Conservation (phyloP, 768 basidiomycete species). For the Rhodosporidiobolus sp. region DNA sequence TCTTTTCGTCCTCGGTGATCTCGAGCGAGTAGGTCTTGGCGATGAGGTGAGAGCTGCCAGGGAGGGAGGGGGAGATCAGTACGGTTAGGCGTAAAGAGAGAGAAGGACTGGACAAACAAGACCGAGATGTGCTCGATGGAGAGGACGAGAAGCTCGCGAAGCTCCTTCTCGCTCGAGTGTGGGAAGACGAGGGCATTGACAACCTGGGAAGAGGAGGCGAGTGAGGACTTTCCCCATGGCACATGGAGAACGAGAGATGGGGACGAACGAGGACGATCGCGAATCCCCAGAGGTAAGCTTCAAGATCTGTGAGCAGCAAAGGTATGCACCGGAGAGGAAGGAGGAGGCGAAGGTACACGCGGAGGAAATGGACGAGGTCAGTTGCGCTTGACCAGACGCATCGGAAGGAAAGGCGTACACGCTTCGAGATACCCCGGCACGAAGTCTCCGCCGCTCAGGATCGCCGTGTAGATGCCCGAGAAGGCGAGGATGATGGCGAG, state of each 20-base stretch:
- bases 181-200: conserved; percentile 47
- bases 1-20: conserved; percentile 44
- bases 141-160: conserved; percentile 44
- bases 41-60: conserved; percentile 18
- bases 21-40: conserved; percentile 42
- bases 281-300: conserved; percentile 26
- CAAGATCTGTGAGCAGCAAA: conserved; percentile 7
- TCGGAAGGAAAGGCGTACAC: conserved; percentile 25
- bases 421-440: conserved; percentile 42
- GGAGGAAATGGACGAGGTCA: too few species aligned
- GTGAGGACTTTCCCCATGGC: too few species aligned
- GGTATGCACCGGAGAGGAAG: not conserved
- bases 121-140: conserved; percentile 45
- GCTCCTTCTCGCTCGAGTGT: conserved; percentile 44
- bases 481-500: conserved; percentile 45
- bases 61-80: conserved; percentile 4
- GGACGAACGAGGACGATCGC: conserved; percentile 47
- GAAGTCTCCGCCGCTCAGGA: conserved; percentile 38
- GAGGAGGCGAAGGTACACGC: too few species aligned
- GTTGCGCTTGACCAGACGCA: too few species aligned
- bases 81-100: conserved; percentile 16
- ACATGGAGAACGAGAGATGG: too few species aligned
- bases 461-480: conserved; percentile 35
- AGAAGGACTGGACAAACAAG: conserved; percentile 3
- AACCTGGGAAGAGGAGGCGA: too few species aligned